Evolutionary conservation across 2,329 filamentous ascomycete genomes (phyloP).

Genomic region (Arthrinium puccinioides): DNA sequence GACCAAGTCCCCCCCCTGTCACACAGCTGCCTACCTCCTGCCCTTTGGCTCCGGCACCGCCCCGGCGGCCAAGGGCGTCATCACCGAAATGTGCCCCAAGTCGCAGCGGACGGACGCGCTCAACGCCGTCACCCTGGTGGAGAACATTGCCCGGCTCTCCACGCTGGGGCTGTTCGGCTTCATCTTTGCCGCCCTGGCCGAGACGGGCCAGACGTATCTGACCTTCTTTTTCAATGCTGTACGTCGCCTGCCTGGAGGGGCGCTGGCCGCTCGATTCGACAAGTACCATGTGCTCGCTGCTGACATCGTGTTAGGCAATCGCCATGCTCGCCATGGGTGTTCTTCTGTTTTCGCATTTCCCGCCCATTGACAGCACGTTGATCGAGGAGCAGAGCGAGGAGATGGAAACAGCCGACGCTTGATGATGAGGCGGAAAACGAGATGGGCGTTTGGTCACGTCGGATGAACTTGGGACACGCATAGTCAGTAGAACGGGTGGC

Average conservation of each 20-base stretch:
- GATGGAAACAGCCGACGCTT: too few relatives aligned
- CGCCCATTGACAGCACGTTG: not conserved
- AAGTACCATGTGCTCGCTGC: not conserved
- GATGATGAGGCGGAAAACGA: not conserved
- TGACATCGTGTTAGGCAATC: not conserved
- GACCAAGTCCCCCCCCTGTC: not conserved
- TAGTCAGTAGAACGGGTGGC: too few relatives aligned
- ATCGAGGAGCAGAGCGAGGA: not conserved
- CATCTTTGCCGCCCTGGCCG: slow-evolving; percentile 56
- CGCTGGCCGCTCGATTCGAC: too few relatives aligned
- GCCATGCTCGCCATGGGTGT: not conserved
- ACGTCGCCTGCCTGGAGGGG: too few relatives aligned
- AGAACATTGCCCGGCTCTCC: slow-evolving; percentile 57
- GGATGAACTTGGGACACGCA: too few relatives aligned
- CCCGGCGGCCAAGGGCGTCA: slow-evolving; percentile 64
- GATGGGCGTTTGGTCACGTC: too few relatives aligned
- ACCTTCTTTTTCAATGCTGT: slow-evolving; percentile 64
- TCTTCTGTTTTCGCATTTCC: slow-evolving; percentile 1
- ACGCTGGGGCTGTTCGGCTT: slow-evolving; percentile 62
- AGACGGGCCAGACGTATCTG: slow-evolving; percentile 49
- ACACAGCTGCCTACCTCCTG: slow-evolving; percentile 52
- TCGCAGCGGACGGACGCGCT: slow-evolving; percentile 58
- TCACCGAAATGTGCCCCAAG: slow-evolving; percentile 60
- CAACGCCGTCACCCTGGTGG: slow-evolving; percentile 61
- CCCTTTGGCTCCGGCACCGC: slow-evolving; percentile 65